Base-by-base conservation (phyloP, 129 eudicot genomes). In the carrot (Daucus carota) region DNA sequence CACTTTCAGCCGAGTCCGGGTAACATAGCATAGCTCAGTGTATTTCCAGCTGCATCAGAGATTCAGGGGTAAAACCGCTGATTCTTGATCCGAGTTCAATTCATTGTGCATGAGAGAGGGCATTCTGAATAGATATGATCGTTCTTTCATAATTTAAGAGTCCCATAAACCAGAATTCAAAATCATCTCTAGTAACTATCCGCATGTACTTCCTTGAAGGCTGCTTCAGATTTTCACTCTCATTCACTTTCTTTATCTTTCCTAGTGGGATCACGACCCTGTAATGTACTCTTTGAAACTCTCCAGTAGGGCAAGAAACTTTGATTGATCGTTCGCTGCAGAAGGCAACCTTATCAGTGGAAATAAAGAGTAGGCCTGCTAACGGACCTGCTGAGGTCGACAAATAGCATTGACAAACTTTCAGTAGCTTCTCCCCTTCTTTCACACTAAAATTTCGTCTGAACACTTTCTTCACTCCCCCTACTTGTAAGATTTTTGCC, bases 381-480 rank as follows among this genome's bases (percentile, higher is more conserved):
- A 43, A 22, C 26, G 57, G 75, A 72, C 75, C 57, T 12, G 57
- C 57, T 72, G 75, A 36, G 16, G 75, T 83, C 26, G 81, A 83
- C 65, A 83, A 63, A 45, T 80, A 83, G 81, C 83, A 83, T 26
- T 83, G 75, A 43, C 54, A 72, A 43, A 72, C 54, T 47, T 72
- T 72, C 75, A 72, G 8, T 72, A 72, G 57, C 75, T 72, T 72
- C 75, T 72, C 75, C 40, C 75, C 75, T 72, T 72, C 38, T 31
- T 72, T 72, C 22, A 43, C 75, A 72, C 75, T 72, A 28, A 72
- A 72, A 43, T 72, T 72, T 42, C 32, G 57, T 43, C 43, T 43
- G 34, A 72, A 72, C 54, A 72, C 75, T 72, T 72, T 72, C 75
- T 72, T 72, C 75, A 72, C 54, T 41, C 75, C 75, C 26, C 75